Percentiles rank a stretch among this genome's conserved stretches.
These are phyloP conservation scores for Polyplosphaeria fusca DNA, from an alignment of 495 filamentous ascomycete genomes.

Conservation along the genomic window DNA sequence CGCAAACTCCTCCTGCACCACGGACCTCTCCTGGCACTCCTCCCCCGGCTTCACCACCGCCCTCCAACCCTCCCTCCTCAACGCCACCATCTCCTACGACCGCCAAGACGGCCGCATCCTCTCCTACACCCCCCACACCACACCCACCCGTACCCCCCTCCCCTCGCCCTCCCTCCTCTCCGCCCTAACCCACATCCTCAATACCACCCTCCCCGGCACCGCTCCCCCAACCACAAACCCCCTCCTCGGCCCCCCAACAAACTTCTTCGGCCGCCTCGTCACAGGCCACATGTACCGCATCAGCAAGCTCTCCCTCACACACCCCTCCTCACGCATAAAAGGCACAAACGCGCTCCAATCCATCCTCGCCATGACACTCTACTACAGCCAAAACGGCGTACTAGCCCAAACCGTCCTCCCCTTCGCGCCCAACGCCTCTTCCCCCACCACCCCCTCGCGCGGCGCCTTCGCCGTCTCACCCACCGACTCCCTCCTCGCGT, in stretches of 20 bases:
- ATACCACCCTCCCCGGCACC: neutral
- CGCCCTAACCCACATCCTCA: conserved; percentile 10
- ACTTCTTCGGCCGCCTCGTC: conserved; percentile 25
- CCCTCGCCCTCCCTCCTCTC: neutral
- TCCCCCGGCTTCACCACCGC: conserved; percentile 12
- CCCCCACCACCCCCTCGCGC: neutral
- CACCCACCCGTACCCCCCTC: neutral
- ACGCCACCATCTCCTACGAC: conserved; percentile 19
- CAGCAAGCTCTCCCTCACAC: conserved; percentile 1
- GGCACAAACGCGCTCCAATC: conserved; percentile 19
- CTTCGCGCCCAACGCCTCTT: neutral
- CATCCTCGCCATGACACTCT: conserved; percentile 18
- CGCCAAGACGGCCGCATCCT: conserved; percentile 9
- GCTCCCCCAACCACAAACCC: neutral
- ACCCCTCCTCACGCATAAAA: conserved; percentile 2
- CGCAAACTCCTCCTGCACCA: neutral
- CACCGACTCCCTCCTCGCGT: neutral
- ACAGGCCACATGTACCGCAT: conserved; percentile 23
- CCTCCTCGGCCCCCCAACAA: conserved; percentile 15
- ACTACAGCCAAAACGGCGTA: conserved; percentile 25
- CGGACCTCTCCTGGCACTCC: conserved; percentile 3
- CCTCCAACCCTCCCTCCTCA: conserved; percentile 14
- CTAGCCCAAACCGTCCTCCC: conserved; percentile 15
- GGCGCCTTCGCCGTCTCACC: conserved; percentile 9
- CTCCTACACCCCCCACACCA: conserved; percentile 2